Percentiles rank a stretch among this genome's conserved stretches.
These are phyloP conservation scores for Tricholoma terreum DNA, from an alignment of 768 basidiomycete genomes.

Conservation along the genomic window DNA sequence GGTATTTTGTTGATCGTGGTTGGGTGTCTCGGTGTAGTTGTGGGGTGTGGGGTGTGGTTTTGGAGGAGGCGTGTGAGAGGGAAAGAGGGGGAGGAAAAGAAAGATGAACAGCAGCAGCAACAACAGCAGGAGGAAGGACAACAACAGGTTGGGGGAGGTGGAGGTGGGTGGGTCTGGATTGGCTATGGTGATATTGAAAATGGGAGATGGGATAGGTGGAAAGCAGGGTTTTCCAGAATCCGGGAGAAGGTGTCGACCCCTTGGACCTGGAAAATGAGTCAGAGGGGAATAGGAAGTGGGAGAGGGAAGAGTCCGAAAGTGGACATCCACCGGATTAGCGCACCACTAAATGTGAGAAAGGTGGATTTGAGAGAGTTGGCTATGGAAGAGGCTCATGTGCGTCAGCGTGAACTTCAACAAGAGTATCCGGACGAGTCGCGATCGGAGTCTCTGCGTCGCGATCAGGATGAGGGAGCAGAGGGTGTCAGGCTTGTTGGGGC, in stretches of 20 bases:
- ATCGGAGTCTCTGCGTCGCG: too few species aligned
- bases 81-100: conserved; percentile 62
- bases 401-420: background rate
- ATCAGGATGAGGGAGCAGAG: too few species aligned
- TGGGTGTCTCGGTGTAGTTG: conserved; percentile 79
- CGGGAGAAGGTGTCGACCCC: conserved; percentile 61
- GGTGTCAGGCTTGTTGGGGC: conserved; percentile 20
- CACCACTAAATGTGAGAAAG: too few species aligned
- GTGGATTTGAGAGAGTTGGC: background rate
- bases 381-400: conserved; percentile 19
- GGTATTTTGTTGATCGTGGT: conserved; percentile 81
- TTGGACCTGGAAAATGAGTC: background rate
- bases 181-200: too few species aligned
- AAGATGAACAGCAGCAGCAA: too few species aligned
- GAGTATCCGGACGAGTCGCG: background rate
- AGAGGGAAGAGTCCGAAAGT: too few species aligned
- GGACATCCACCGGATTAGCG: too few species aligned
- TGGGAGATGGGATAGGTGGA: conserved; percentile 41
- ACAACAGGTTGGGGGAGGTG: background rate
- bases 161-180: too few species aligned
- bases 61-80: conserved; percentile 70
- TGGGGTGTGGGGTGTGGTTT: conserved; percentile 57
- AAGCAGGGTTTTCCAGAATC: conserved; percentile 51
- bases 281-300: too few species aligned
- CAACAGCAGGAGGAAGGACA: too few species aligned